These are phyloP conservation scores for Sarocladiaceae sp. DNA, from an alignment of 2,329 filamentous ascomycete genomes.

Conservation along the genomic window DNA sequence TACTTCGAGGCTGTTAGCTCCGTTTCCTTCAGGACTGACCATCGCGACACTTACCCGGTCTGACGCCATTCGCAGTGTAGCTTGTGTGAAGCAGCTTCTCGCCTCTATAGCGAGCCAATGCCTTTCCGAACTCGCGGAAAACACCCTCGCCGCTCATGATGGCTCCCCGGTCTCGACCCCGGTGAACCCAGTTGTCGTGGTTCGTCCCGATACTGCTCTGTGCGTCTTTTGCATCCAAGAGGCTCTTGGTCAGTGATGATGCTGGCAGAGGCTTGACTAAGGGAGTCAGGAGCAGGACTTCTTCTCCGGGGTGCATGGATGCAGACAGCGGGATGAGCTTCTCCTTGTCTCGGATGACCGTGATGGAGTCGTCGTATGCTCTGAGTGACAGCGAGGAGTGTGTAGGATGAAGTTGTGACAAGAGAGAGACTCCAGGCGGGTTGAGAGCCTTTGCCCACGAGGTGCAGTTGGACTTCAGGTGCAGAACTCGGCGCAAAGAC, in stretches of 20 bases:
- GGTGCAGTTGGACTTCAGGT: constrained; percentile 78
- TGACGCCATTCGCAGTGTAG: constrained; percentile 87
- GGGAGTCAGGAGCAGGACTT: constrained; percentile 82
- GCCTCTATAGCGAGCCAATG: constrained; percentile 77
- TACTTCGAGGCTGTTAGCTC: constrained; percentile 35
- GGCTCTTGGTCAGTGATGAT: constrained; percentile 70
- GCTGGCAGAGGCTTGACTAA: constrained; percentile 89
- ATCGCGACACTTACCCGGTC: constrained; percentile 48
- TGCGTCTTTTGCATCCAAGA: constrained; percentile 48
- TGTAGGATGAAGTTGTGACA: constrained; percentile 74
- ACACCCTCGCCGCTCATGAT: constrained; percentile 91
- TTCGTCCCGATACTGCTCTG: constrained; percentile 28
- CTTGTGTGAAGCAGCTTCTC: constrained; percentile 89
- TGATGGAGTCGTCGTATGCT: constrained; percentile 89
- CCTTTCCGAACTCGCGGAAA: constrained; percentile 81
- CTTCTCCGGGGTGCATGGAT: constrained; percentile 76
- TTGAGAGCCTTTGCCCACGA: constrained; percentile 90
- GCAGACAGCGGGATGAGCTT: constrained; percentile 76
- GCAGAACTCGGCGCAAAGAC: constrained; percentile 71
- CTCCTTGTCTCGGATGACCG: constrained; percentile 84
- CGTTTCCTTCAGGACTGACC: neutral
- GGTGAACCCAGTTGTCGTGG: constrained; percentile 51
- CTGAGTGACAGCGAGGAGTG: constrained; percentile 76
- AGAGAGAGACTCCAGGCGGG: constrained; percentile 68
- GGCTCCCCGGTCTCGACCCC: constrained; percentile 49